phyloP scores from a whole-genome alignment of 1,139 yeast species.

The Magnusiomyces paraingens region DNA sequence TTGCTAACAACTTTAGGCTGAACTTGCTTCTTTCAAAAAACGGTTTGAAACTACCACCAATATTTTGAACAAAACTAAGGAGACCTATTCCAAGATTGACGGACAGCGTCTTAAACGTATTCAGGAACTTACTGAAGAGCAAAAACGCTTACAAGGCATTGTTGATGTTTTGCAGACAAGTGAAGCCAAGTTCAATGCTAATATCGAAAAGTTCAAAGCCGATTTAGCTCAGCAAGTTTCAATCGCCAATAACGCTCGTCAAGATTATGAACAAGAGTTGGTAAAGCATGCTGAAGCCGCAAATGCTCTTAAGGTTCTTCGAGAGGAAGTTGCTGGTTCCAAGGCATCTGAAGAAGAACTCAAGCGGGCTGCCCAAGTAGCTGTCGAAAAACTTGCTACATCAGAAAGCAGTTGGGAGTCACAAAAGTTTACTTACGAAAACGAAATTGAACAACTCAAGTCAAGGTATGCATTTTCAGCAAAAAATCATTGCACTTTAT shows the following conservation, averaged over 20 bases:
- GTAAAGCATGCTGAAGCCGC: slow-evolving; percentile 53
- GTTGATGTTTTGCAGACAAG: slow-evolving; percentile 40
- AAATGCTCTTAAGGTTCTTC: slow-evolving; percentile 39
- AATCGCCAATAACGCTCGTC: slow-evolving; percentile 46
- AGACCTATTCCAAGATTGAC: slow-evolving; percentile 22
- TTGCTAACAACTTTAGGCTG: slow-evolving; percentile 25
- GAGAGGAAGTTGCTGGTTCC: slow-evolving; percentile 39
- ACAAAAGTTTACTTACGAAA: slow-evolving; percentile 43
- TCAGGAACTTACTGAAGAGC: slow-evolving; percentile 29
- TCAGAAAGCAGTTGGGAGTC: slow-evolving; percentile 42
- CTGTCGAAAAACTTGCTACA: slow-evolving; percentile 31
- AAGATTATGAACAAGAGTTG: slow-evolving; percentile 52
- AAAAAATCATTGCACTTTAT: background rate
- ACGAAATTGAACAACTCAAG: slow-evolving; percentile 45
- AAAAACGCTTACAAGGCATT: slow-evolving; percentile 36
- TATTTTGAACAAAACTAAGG: slow-evolving; percentile 21
- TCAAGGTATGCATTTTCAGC: slow-evolving; percentile 16
- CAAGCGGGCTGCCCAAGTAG: slow-evolving; percentile 31
- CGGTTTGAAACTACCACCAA: slow-evolving; percentile 33
- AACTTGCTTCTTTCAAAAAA: slow-evolving; percentile 37
- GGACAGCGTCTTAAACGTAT: slow-evolving; percentile 23
- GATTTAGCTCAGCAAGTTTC: slow-evolving; percentile 51
- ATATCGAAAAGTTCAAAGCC: slow-evolving; percentile 27
- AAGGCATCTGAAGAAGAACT: slow-evolving; percentile 37
- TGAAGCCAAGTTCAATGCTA: slow-evolving; percentile 32